These are phyloP conservation scores for Thecaphora frezii DNA, from an alignment of 1,284 basidiomycete species.

Conservation along the genomic window DNA sequence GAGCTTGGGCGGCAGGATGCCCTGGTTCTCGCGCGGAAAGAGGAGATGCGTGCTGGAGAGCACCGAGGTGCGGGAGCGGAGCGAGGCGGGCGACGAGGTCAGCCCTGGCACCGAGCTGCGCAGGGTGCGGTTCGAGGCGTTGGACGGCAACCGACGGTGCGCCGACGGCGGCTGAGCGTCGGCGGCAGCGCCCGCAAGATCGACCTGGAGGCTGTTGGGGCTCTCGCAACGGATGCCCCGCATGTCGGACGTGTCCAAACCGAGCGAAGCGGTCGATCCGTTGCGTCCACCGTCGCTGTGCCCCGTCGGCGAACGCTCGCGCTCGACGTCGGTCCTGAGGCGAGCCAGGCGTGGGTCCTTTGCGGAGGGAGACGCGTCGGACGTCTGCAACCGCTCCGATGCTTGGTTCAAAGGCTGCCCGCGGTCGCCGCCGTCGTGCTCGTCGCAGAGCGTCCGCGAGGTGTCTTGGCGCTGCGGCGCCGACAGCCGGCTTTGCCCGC, in stretches of 20 bases:
- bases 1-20: constrained; percentile 42
- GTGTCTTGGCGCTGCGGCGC: constrained; percentile 10
- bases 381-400: too few relatives aligned
- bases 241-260: too few relatives aligned
- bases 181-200: background rate
- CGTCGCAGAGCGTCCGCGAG: constrained; percentile 11
- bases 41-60: constrained; percentile 28
- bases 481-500: too few relatives aligned
- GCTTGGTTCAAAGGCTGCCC: too few relatives aligned
- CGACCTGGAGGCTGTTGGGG: background rate
- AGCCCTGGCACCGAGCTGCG: constrained; percentile 19
- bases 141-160: constrained; percentile 29
- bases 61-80: constrained; percentile 34
- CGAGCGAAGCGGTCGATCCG: too few relatives aligned
- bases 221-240: background rate
- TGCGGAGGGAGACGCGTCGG: too few relatives aligned
- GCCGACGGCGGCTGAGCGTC: constrained; percentile 12
- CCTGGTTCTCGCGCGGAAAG: constrained; percentile 26
- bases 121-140: constrained; percentile 33
- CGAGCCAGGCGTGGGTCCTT: too few relatives aligned
- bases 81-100: constrained; percentile 32
- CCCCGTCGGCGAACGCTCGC: too few relatives aligned
- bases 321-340: too few relatives aligned
- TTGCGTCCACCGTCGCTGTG: too few relatives aligned
- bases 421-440: background rate